Conservation (phyloP, 2,329 filamentous ascomycete genomes). For the Sporothrix curviconia region DNA sequence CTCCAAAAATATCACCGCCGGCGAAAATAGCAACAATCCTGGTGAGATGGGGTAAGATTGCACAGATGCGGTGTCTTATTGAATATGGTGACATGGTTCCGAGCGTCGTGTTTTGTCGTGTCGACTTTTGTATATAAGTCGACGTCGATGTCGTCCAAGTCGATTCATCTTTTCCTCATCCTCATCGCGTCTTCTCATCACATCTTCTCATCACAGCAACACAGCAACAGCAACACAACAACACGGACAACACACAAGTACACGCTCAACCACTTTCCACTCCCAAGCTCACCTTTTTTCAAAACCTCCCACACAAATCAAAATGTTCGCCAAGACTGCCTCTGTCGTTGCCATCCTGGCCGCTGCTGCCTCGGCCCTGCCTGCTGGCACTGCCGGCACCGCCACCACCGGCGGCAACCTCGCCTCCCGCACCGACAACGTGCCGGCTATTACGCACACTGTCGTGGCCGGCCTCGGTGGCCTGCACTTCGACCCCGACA, state of each 20-base stretch:
- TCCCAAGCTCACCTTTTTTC: background rate
- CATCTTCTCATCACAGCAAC: background rate
- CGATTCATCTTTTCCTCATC: background rate
- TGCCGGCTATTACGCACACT: conserved; percentile 38
- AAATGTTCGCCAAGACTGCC: conserved; percentile 15
- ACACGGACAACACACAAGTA: background rate
- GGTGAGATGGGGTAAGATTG: conserved; percentile 5
- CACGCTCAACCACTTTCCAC: background rate
- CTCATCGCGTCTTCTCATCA: conserved; percentile 9
- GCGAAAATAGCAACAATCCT: background rate
- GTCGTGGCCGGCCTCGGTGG: conserved; percentile 40
- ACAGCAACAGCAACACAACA: background rate
- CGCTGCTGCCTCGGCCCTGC: conserved; percentile 26
- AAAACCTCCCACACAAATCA: background rate
- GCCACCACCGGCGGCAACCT: conserved; percentile 17
- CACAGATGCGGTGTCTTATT: background rate
- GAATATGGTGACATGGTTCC: background rate
- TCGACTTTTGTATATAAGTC: conserved; percentile 9
- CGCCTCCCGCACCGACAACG: conserved; percentile 29
- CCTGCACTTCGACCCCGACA: conserved; percentile 45
- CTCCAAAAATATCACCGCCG: conserved; percentile 2
- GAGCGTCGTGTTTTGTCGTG: background rate
- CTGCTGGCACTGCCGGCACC: conserved; percentile 23
- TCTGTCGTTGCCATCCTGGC: conserved; percentile 19
- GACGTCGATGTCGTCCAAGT: background rate